phyloP scores from a whole-genome alignment of 257 asterid species.

The Linderniella brevidens region DNA sequence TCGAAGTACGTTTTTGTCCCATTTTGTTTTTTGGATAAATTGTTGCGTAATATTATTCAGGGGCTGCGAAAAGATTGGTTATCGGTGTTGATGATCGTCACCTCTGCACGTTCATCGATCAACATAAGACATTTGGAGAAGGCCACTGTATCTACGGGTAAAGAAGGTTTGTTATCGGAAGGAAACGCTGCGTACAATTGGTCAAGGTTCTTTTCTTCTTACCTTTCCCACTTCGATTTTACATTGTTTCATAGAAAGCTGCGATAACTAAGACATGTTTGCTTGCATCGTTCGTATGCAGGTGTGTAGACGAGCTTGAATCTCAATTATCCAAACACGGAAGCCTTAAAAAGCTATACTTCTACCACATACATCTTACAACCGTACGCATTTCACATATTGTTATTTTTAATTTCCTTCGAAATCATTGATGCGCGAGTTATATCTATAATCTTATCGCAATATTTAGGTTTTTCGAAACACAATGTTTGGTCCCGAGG shows the following conservation, averaged over 20 bases:
- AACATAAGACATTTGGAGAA: slow-evolving; percentile 94
- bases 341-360: slow-evolving; percentile 85
- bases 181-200: slow-evolving; percentile 96
- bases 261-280: slow-evolving; percentile 6
- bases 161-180: slow-evolving; percentile 92
- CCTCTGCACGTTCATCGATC: slow-evolving; percentile 95
- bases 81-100: slow-evolving; percentile 81
- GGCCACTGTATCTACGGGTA: slow-evolving; percentile 96
- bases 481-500: slow-evolving; percentile 99
- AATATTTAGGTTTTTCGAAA: slow-evolving; percentile 67
- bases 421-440: no score
- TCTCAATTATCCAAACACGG: slow-evolving; percentile 77
- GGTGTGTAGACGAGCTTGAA: slow-evolving; percentile 97
- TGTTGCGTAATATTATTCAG: slow-evolving; percentile 25
- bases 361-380: slow-evolving; percentile 96
- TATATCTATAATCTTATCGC: slow-evolving; percentile 17
- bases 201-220: slow-evolving; percentile 58
- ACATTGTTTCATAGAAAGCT: neutral
- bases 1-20: neutral
- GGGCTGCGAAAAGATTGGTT: slow-evolving; percentile 90
- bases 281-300: slow-evolving; percentile 26
- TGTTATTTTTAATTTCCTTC: neutral
- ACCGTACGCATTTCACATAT: slow-evolving; percentile 38
- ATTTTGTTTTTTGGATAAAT: neutral
- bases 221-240: neutral